Evolutionary conservation across 2,329 filamentous ascomycete species (phyloP).

Genomic region (Colletotrichum sp.): DNA sequence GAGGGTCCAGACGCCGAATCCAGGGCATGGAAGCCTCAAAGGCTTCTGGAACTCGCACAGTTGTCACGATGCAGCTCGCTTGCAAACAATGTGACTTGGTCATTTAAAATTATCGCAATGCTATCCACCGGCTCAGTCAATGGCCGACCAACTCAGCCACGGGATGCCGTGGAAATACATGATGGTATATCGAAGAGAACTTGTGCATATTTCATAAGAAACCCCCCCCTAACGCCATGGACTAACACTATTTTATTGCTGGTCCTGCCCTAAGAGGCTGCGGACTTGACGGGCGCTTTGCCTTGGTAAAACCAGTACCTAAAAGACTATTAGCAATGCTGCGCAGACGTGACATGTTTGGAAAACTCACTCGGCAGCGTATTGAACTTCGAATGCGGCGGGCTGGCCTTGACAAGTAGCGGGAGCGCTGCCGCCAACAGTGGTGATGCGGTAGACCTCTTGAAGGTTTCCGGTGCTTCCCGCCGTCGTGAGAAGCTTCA

Average conservation of each 20-base stretch:
- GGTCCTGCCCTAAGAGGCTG: background rate
- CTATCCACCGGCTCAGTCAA: background rate
- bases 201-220: background rate
- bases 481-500: slow-evolving; percentile 67
- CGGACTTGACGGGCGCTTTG: background rate
- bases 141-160: background rate
- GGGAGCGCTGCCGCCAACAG: slow-evolving; percentile 80
- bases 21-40: background rate
- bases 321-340: background rate
- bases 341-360: background rate
- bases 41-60: background rate
- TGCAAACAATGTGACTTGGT: background rate
- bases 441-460: slow-evolving; percentile 84
- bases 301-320: slow-evolving; percentile 45
- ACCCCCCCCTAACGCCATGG: slow-evolving; percentile 2
- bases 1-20: background rate
- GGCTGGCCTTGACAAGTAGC: slow-evolving; percentile 71
- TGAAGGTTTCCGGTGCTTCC: slow-evolving; percentile 68
- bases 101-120: background rate
- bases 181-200: slow-evolving; percentile 12
- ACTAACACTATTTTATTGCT: background rate
- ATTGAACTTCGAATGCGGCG: slow-evolving; percentile 74
- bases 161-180: background rate
- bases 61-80: background rate
- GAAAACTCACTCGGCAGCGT: slow-evolving; percentile 79